Evolutionary conservation across 495 filamentous ascomycete species (phyloP), one percentile per base, ranked within the genome.

Genomic region (Alectoria sarmentosa): DNA sequence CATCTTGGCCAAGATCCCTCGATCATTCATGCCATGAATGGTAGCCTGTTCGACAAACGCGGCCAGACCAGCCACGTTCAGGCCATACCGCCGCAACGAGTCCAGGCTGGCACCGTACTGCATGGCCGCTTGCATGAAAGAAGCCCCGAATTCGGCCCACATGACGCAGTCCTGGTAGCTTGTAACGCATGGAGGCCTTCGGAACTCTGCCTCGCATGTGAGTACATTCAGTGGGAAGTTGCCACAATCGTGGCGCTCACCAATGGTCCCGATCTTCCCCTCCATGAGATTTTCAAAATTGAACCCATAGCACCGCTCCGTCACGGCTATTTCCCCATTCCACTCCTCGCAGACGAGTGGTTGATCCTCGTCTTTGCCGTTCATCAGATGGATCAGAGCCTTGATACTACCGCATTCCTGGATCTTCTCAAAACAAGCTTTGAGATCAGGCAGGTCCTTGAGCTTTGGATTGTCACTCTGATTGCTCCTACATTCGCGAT

Each of bases 401-500:
- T 52, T 30, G 48, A 52, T 30, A 3, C 23, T 30, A 52, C 23
- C 19, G 26, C 48, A 52, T 3, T 52, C 48, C 10, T 30, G 48
- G 26, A 52, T 52, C 48, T 15, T 52, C 30, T 52, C 9, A 10
- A 28, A 52, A 52, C 48, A 52, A 17, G 48, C 2, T 52, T 28
- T 26, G 11, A 52, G 13, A 52, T 52, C 23, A 14, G 48, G 48
- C 13, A 52, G 26, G 6, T 30, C 11, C 48, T 30, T 52, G 26
- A 52, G 48, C 26, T 52, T 15, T 30, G 48, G 48, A 19, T 52
- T 52, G 9, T 52, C 48, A 52, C 11, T 15, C 48, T 26, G 26
- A 52, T 52, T 52, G 48, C 48, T 52, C 13, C 48, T 52, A 26
- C 48, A 52, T 13, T 52, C 48, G 48, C 48, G 48, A 52, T 52